Evolutionary conservation across 1,284 basidiomycete species (phyloP), one percentile per base, ranked within the genome.

Genomic region (Fomitopsis betulina): DNA sequence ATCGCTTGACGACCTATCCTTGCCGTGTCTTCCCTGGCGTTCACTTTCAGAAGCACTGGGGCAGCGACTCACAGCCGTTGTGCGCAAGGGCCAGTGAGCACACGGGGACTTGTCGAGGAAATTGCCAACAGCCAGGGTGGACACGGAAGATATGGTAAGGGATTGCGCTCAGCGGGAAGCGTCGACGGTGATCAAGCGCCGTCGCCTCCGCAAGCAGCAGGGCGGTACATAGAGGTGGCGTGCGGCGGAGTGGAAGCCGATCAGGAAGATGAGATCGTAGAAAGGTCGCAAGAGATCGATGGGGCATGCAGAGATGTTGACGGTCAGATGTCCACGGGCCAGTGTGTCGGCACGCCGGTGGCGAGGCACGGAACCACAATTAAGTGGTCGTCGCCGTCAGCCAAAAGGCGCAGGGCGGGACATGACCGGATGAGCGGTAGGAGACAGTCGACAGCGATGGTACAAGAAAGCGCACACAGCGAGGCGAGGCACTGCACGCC

Each of bases 341-440:
- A 69, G 76, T 86, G 87, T 87, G 70, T 88, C 73, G 86, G 86
- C 80, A 76, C 75, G 80, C 75, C 70, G 54, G 58, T 60, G 61
- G 65, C 82, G 81, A 85, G 79, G 78, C 79, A 85, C 84, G 83
- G 75, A 81, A 85, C 84, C 85, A 80, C 87, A 88, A 67, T 71
- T 59, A 89, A 88, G 86, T 81, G 85, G 84, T 86, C 84, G 84
- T 86, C 83, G 79, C 80, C 68, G 57, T 67, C 66, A 66, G 63
- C 66, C 58, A 57, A 45, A 58, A 79, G 78, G 74, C 75, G 77
- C 68, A 72, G 75, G 82, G 79, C 76, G 70, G 73, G 82, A 74
- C 70, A 70, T 65, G 75, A 80, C 75, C 58, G 67, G 81, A 78
- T 60, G 79, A 80, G 72, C 58, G 57, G 68, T 71, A 72, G 72